Base-by-base conservation (phyloP, 306 rosid genomes). In the Abrus precatorius region DNA sequence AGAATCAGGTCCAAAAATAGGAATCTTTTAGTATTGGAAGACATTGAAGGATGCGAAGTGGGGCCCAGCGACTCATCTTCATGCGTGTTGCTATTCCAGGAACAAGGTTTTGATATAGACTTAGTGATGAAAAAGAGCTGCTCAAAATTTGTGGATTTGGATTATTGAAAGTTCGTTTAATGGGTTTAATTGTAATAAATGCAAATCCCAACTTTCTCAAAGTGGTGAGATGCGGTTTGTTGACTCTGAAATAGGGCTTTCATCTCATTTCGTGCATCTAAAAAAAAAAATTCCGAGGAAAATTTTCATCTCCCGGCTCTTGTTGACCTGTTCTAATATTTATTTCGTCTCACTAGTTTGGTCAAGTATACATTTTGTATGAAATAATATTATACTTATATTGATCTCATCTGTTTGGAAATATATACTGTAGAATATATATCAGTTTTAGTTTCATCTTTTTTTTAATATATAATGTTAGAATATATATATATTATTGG, bases 101-200 rank as follows among this genome's bases (percentile, higher is more conserved):
- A 82, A 68, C 77, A 68, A 67, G 54, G 72, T 67, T 75, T 10
- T 75, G 76, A 67, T 82, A 48, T 82, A 57, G 43, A 75, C 30
- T 6, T 6, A 43, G 43, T 9, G 61, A 28, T 29, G 56, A 47
- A 40, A 40, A 32, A 54, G 13, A 62, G 27, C 40, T 59, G 69
- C 44, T 14, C 29, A 2, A 29, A 41, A 76, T 82, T 61, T 20
- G 41, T 38, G 44, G 74, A 48, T 75, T 34, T 69, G 55, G 50
- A 75, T n/a, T 48, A 36, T 50, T 49, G 2, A 7, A 38, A 66
- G 1, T 41, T 12, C 13, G 45, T 45, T 65, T 11, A 20, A 53
- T 9, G 27, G 12, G 44, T 79, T 56, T 52, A 59, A 60, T 49
- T 71, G 43, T 56, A 44, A 8, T 56, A 44, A 8, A 68, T 45